Base-by-base conservation (phyloP, 202 grass and related monocot species). In the Zoysia matrella region DNA sequence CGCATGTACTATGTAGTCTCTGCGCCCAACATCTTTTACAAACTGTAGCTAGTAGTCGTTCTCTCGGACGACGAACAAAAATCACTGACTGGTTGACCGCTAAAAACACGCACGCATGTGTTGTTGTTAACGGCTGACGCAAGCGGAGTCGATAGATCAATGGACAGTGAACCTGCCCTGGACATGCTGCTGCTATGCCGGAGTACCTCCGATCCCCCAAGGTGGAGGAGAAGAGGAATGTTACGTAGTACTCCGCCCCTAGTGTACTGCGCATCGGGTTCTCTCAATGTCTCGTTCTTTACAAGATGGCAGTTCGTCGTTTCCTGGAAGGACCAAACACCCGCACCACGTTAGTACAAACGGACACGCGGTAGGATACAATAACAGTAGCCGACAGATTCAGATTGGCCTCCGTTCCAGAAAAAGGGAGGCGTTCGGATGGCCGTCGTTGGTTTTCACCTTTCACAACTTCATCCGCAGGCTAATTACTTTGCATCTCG, bases 261-360 rank as follows among this genome's bases (percentile, higher is more conserved):
- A 15, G 39, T 44, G 73, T 1, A 51, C 42, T 55, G 69, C 8
- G 8, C 82, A 41, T 85, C 68, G 87, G 87, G 85, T 85, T 53
- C 87, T 56, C 52, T n/a, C 42, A 15, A 6, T 13, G 36, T 42
- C n/a, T 14, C 30, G 50, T 71, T 75, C 69, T 22, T 30, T 75
- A 56, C 8, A 50, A 5, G 40, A 89, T 55, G 46, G 1, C 36
- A 47, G 42, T 16, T 82, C 56, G 73, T 86, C 83, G 53, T 86
- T 68, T 79, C 11, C 22, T 22, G 47, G 73, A 53, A 56, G 68
- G 74, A 78, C 60, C 16, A 39, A 18, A 69, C 11, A 71, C 16
- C 82, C 51, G 52, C 44, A 18, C 73, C 73, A 89, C 7, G 78
- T 62, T 82, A 85, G 22, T 30, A 30, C 60, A 82, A 82, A 62